Base-by-base conservation (phyloP, 805 yeast genomes). In the Yarrowia sp. region DNA sequence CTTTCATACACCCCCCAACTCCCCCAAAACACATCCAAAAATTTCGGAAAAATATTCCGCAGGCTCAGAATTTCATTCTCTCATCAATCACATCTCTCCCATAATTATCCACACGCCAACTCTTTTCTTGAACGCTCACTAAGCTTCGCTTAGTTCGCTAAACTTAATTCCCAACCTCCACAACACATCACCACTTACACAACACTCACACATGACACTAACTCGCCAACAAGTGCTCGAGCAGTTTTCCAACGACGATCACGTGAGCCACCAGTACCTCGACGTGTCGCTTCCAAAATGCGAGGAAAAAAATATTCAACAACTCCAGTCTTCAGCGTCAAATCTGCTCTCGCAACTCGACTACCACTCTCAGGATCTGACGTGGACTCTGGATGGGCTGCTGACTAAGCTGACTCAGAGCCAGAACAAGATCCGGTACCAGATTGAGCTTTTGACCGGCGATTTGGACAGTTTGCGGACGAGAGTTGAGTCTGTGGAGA, bases 291-390 rank as follows among this genome's bases (percentile, higher is more conserved):
- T 55, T 21, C 61, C 61, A 14, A 55, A 55, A 27, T 55, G 61
- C 38, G 61, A 55, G 16, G 61, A 55, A 8, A 38, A 55, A 29
- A 63, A 68, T 42, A 61, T 72, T 14, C 63, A 66, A 14, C 70
- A 67, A 21, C 63, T 71, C 47, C 71, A 72, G 39, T 56, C 68
- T 1, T 59, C 69, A 13, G 63, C 73, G 12, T 69, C 72, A 10
- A 64, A 68, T 58, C 69, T 74, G 14, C 64, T 69, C 53, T 70
- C 75, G 12, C 67, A 64, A 31, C 66, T 74, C 29, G 75, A 74
- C 47, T 65, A 66, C 22, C 64, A 69, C 36, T 65, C 67, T 13
- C 73, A 70, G 63, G 70, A 66, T 25, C 63, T 73, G 16, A 69
- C 71, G 12, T 65, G 64, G 63, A 67, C 69, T 53, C 68, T 74